These are phyloP conservation scores for Capsicum rhomboideum DNA, from an alignment of 257 asterid species.

Conservation along the genomic window DNA sequence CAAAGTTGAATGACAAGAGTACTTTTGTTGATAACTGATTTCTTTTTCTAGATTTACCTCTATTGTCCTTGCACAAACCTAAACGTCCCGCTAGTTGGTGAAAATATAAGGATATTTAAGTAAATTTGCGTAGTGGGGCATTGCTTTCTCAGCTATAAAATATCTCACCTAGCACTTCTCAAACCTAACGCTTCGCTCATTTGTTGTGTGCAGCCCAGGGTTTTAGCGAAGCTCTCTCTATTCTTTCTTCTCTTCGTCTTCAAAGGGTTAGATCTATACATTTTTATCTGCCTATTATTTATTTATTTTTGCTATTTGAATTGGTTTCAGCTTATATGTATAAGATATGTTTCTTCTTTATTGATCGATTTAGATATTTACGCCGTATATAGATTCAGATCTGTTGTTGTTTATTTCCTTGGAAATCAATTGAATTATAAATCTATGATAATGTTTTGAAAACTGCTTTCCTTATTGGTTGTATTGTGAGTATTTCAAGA, in stretches of 20 bases:
- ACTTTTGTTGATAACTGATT: no score
- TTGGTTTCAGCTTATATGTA: no score
- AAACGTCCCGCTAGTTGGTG: no score
- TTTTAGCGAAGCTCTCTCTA: neutral
- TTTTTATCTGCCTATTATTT: neutral
- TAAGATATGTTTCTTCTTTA: no score
- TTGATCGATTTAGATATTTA: neutral
- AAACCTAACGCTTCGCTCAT: neutral
- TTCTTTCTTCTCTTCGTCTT: neutral
- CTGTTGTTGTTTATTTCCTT: neutral
- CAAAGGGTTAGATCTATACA: neutral
- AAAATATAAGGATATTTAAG: no score
- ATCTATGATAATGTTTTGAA: no score
- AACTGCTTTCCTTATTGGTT: neutral
- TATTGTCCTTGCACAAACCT: no score
- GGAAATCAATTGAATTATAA: neutral
- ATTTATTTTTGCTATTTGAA: no score
- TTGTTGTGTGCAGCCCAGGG: neutral
- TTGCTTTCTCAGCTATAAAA: neutral
- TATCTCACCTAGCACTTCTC: neutral
- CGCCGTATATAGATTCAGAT: no score
- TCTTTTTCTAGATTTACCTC: no score
- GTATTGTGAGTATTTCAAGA: neutral
- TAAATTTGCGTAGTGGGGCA: no score
- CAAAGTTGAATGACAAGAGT: no score